phyloP scores from a whole-genome alignment of 1,139 yeast species.

The Lizanozyma gosingica region DNA sequence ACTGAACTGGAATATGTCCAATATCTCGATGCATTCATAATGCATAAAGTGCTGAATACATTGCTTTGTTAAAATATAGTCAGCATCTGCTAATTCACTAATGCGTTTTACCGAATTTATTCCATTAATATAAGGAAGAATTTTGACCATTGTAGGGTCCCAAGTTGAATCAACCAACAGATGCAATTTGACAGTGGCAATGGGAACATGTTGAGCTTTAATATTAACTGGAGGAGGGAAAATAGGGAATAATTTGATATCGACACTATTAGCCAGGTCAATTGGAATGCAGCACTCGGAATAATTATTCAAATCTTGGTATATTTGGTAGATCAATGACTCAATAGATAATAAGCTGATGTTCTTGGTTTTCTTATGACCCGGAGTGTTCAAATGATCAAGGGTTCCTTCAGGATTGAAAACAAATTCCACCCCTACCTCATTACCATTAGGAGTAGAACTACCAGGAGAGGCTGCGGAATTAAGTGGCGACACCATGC shows the following conservation, averaged over 20 bases:
- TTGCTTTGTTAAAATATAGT: conserved; percentile 67
- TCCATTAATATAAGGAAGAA: conserved; percentile 82
- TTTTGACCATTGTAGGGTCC: conserved; percentile 94
- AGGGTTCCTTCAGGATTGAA: background rate
- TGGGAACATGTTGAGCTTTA: conserved; percentile 76
- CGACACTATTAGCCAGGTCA: conserved; percentile 82
- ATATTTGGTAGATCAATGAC: conserved; percentile 78
- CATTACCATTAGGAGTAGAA: conserved; percentile 1
- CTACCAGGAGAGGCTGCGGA: background rate
- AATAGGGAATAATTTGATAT: conserved; percentile 83
- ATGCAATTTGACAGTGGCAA: conserved; percentile 66
- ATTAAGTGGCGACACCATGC: conserved; percentile 1
- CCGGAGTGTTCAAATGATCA: conserved; percentile 20
- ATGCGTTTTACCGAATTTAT: conserved; percentile 73
- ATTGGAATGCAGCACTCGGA: conserved; percentile 94
- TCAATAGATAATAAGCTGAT: conserved; percentile 56
- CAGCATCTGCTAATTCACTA: conserved; percentile 74
- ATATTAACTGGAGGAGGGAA: conserved; percentile 77
- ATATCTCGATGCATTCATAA: conserved; percentile 72
- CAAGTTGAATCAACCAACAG: conserved; percentile 79
- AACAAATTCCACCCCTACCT: background rate
- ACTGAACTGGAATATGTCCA: conserved; percentile 83
- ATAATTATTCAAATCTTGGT: conserved; percentile 86
- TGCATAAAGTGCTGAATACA: conserved; percentile 89
- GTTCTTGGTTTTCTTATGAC: conserved; percentile 31